These are phyloP conservation scores for Colletotrichum tropicicola DNA, from an alignment of 2,329 filamentous ascomycete species.

Conservation along the genomic window DNA sequence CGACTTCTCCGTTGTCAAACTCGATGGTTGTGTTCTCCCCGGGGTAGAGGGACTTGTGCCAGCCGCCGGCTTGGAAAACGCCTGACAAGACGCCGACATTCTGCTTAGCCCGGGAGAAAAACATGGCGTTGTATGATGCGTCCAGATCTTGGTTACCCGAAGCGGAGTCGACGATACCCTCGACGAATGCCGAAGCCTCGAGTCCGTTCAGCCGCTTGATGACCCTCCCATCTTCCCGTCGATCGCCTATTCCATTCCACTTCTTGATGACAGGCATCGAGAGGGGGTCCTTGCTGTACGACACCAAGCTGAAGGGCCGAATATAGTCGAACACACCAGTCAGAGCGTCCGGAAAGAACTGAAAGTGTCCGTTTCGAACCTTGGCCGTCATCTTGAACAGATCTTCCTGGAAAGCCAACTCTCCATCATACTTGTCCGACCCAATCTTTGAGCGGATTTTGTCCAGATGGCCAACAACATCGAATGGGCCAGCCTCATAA, in stretches of 20 bases:
- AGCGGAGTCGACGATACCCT: conserved; percentile 27
- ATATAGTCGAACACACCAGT: conserved; percentile 46
- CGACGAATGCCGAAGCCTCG: conserved; percentile 34
- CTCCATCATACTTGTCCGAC: conserved; percentile 44
- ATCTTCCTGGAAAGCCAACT: conserved; percentile 51
- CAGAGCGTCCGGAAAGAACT: conserved; percentile 49
- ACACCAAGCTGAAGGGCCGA: conserved; percentile 49
- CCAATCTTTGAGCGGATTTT: conserved; percentile 41
- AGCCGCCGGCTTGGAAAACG: conserved; percentile 40
- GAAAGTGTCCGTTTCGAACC: conserved; percentile 51
- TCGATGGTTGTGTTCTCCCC: conserved; percentile 44
- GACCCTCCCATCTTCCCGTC: conserved; percentile 31
- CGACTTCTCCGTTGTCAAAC: conserved; percentile 44
- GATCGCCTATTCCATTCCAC: conserved; percentile 44
- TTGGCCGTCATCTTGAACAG: conserved; percentile 48
- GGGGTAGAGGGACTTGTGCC: conserved; percentile 34
- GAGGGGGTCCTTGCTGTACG: conserved; percentile 43
- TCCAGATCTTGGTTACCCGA: conserved; percentile 36
- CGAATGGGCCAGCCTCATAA: conserved; percentile 55
- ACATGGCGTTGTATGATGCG: conserved; percentile 48
- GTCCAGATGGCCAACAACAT: conserved; percentile 45
- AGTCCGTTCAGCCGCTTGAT: conserved; percentile 37
- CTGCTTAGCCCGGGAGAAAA: conserved; percentile 37
- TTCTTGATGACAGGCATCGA: conserved; percentile 56
- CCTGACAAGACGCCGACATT: conserved; percentile 32